A percentile compares a stretch with the other conserved stretches of the same genome.
phyloP scores from a whole-genome alignment of 805 yeast genomes.

The Myxozyma sirexii region DNA sequence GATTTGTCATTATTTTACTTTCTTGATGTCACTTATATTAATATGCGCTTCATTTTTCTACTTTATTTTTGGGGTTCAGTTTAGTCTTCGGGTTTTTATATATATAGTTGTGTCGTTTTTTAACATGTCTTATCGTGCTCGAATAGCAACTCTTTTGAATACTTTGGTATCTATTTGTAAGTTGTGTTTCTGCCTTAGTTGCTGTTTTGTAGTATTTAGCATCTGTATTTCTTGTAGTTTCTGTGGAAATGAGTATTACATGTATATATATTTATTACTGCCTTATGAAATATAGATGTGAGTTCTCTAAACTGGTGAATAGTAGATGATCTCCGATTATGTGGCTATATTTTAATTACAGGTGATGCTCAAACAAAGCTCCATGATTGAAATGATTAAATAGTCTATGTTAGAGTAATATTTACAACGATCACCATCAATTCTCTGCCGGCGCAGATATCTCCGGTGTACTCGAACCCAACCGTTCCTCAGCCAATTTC shows the following conservation, averaged over 20 bases:
- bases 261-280: background rate
- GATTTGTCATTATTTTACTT: background rate
- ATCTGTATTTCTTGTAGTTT: background rate
- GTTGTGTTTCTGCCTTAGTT: background rate
- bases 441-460: background rate
- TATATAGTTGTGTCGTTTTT: background rate
- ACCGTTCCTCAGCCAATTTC: background rate
- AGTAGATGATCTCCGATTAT: too few species aligned
- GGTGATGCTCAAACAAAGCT: too few species aligned
- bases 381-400: background rate
- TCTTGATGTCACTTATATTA: conserved; percentile 44
- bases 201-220: background rate
- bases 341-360: too few species aligned
- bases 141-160: background rate
- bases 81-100: background rate
- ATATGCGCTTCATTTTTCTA: background rate
- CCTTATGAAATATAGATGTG: background rate
- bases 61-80: background rate
- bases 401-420: background rate
- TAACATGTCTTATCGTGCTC: background rate
- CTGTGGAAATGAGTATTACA: background rate
- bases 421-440: background rate
- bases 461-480: background rate
- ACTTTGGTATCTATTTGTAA: too few species aligned
- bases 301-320: too few species aligned